These are phyloP conservation scores for Microbotryum lychnidis-dioicae DNA, from an alignment of 1,284 basidiomycete species.

Conservation along the genomic window DNA sequence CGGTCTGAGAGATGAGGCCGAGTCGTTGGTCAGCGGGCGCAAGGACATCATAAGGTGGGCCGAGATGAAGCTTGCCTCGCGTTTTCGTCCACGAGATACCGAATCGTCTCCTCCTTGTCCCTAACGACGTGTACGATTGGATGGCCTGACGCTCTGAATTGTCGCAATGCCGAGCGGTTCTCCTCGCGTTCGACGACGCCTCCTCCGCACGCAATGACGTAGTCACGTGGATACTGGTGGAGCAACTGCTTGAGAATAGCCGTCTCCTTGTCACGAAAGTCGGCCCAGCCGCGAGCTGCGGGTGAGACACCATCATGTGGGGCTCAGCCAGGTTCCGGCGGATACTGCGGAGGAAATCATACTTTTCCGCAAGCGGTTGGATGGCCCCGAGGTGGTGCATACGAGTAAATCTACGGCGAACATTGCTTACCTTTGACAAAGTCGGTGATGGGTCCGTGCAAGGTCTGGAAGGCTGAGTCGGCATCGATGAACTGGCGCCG, in stretches of 20 bases:
- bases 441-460: slow-evolving; percentile 21
- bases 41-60: slow-evolving; percentile 77
- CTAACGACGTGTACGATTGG: slow-evolving; percentile 62
- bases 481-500: slow-evolving; percentile 30
- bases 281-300: slow-evolving; percentile 58
- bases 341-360: slow-evolving; percentile 1
- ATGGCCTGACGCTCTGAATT: slow-evolving; percentile 60
- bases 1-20: slow-evolving; percentile 62
- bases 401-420: neutral
- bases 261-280: slow-evolving; percentile 53
- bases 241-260: slow-evolving; percentile 39
- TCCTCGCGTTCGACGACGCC: slow-evolving; percentile 82
- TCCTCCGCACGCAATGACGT: slow-evolving; percentile 83
- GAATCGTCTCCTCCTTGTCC: slow-evolving; percentile 59
- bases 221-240: slow-evolving; percentile 44
- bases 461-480: slow-evolving; percentile 24
- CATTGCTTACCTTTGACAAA: neutral
- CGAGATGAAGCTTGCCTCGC: slow-evolving; percentile 68
- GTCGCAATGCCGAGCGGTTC: slow-evolving; percentile 46
- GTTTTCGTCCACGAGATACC: slow-evolving; percentile 60
- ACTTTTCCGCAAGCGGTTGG: slow-evolving; percentile 13
- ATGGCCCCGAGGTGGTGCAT: slow-evolving; percentile 1
- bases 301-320: slow-evolving; percentile 9
- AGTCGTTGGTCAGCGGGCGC: slow-evolving; percentile 55
- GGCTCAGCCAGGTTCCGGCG: slow-evolving; percentile 3